Conservation (phyloP, 2,329 filamentous ascomycete species). For the Fusarium heterosporum region DNA sequence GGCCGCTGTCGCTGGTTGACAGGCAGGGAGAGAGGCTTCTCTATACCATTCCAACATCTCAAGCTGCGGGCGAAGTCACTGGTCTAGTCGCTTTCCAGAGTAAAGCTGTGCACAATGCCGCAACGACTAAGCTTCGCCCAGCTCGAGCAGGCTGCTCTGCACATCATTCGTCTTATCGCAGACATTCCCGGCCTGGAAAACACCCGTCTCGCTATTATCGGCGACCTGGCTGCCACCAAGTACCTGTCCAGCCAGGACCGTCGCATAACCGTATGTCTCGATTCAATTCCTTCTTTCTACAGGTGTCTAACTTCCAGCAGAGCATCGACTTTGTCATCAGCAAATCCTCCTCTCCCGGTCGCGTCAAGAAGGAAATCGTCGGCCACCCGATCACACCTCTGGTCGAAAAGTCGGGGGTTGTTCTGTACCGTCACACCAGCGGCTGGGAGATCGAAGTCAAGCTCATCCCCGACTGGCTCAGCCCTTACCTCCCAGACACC, state of each 20-base stretch:
- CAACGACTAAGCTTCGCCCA: slow-evolving; percentile 46
- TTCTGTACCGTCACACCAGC: slow-evolving; percentile 43
- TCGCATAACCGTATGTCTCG: slow-evolving; percentile 30
- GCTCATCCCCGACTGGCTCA: slow-evolving; percentile 49
- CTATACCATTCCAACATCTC: slow-evolving; percentile 1
- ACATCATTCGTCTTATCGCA: slow-evolving; percentile 89
- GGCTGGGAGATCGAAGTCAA: slow-evolving; percentile 49
- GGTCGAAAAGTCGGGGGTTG: slow-evolving; percentile 43
- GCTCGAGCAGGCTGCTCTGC: slow-evolving; percentile 80
- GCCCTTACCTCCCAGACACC: slow-evolving; percentile 45
- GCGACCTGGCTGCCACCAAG: slow-evolving; percentile 46
- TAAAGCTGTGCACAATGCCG: slow-evolving; percentile 40
- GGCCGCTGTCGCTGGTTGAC: not conserved
- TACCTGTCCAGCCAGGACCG: slow-evolving; percentile 40
- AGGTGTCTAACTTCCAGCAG: slow-evolving; percentile 16
- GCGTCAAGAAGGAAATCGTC: slow-evolving; percentile 47
- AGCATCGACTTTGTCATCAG: slow-evolving; percentile 49
- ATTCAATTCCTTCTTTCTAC: accelerated
- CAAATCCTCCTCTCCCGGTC: slow-evolving; percentile 48
- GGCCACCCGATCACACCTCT: slow-evolving; percentile 48
- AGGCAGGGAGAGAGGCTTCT: not conserved
- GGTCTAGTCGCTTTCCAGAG: slow-evolving; percentile 37
- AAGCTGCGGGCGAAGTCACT: slow-evolving; percentile 32
- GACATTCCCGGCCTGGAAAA: slow-evolving; percentile 47
- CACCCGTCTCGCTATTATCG: slow-evolving; percentile 46